These are phyloP conservation scores for Ploettnerulaceae sp. DNA, from an alignment of 2,329 filamentous ascomycete genomes.

Conservation along the genomic window DNA sequence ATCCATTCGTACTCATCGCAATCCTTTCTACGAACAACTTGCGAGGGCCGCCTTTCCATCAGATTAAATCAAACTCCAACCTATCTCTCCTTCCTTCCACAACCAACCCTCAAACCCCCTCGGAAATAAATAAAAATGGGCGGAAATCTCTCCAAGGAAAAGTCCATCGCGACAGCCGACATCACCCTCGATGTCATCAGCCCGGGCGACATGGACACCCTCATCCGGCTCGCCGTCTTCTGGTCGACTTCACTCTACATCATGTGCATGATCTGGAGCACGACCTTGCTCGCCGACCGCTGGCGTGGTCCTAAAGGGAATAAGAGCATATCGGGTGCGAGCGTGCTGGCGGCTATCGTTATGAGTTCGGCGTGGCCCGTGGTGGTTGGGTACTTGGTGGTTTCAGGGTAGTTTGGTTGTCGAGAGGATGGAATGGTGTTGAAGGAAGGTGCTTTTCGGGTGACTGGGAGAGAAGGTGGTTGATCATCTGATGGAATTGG, in stretches of 20 bases:
- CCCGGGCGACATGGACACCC: constrained; percentile 2
- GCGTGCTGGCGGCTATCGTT: constrained; percentile 4
- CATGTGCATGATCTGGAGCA: constrained; percentile 11
- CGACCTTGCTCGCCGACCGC: constrained; percentile 5
- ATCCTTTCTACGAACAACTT: too few relatives aligned
- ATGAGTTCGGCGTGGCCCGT: constrained; percentile 9
- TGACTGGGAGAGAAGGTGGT: too few relatives aligned
- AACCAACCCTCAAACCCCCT: too few relatives aligned
- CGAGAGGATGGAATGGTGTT: too few relatives aligned
- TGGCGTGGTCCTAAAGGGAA: constrained; percentile 7
- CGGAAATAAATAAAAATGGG: too few relatives aligned
- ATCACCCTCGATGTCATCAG: constrained; percentile 2
- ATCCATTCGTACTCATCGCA: too few relatives aligned
- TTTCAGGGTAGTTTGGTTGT: constrained; percentile 2
- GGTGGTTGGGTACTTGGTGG: constrained; percentile 8
- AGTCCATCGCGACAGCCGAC: background rate
- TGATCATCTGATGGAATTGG: too few relatives aligned
- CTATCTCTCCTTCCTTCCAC: too few relatives aligned
- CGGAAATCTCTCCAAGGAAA: constrained; percentile 2
- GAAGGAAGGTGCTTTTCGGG: too few relatives aligned
- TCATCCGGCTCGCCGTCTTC: constrained; percentile 1
- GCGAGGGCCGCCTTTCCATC: too few relatives aligned
- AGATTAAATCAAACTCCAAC: too few relatives aligned
- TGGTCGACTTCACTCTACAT: background rate
- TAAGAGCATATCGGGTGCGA: background rate